Percentiles rank a stretch among this genome's conserved stretches.
These are phyloP conservation scores for Pyrenochaeta sp. DNA, from an alignment of 2,329 filamentous ascomycete genomes.

Conservation along the genomic window DNA sequence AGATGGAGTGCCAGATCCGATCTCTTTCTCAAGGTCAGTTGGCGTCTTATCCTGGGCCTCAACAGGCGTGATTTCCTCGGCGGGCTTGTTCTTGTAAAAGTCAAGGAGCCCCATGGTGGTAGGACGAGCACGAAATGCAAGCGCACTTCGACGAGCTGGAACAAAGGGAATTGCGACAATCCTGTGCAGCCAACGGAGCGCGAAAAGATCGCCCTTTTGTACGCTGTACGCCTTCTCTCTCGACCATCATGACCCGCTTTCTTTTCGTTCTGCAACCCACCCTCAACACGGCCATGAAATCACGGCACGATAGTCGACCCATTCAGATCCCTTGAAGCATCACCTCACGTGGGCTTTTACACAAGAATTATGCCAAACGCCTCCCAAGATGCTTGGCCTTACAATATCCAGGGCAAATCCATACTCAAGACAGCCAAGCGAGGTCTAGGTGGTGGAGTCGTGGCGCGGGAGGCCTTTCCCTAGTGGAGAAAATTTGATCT, in stretches of 20 bases:
- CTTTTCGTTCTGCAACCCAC: background rate
- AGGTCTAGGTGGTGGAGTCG: slow-evolving; percentile 5
- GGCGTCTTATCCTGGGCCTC: background rate
- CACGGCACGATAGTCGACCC: background rate
- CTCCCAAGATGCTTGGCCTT: slow-evolving; percentile 1
- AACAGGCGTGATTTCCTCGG: slow-evolving; percentile 11
- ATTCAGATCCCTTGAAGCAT: background rate
- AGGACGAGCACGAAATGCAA: too few species aligned
- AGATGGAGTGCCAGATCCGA: slow-evolving; percentile 1
- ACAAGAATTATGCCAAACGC: background rate
- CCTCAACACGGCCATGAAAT: background rate
- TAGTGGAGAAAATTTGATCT: slow-evolving; percentile 15
- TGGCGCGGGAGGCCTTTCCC: background rate
- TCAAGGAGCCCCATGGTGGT: too few species aligned
- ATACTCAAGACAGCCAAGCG: background rate
- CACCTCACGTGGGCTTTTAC: background rate
- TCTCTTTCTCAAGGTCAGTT: slow-evolving; percentile 13
- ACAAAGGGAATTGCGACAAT: background rate
- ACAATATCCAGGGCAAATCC: background rate
- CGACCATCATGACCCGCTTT: background rate
- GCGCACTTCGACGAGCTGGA: too few species aligned
- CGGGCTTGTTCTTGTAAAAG: slow-evolving; percentile 15
- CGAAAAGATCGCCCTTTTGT: background rate
- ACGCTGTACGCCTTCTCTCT: background rate
- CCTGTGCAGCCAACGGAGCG: too few species aligned